Evolutionary conservation across 2,329 filamentous ascomycete genomes (phyloP), one percentile per base, ranked within the genome.

Genomic region (Cytospora paraplurivora): DNA sequence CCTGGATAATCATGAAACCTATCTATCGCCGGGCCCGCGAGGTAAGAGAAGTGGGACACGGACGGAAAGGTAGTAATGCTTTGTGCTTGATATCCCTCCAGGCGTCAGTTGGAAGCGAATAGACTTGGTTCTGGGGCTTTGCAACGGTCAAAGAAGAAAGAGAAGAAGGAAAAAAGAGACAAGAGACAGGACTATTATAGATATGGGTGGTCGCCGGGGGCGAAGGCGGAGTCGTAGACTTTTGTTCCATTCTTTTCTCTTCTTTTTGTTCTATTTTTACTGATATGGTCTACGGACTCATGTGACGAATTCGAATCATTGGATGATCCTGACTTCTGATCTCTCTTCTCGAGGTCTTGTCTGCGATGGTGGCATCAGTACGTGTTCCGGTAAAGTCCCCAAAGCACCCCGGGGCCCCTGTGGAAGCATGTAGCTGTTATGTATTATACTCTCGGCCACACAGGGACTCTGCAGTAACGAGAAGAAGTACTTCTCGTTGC

Each of bases 11-110:
- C n/a, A 19, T 47, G n/a, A 21, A 47, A 11, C 7, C 13, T 17
- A 15, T 19, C 44, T 8, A 47, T 47, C n/a, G 4, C n/a, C 44
- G 17, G 44, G 44, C 44, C 44, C n/a, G 7, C 44, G 44, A 47
- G 12, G 8, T 21, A n/a, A n/a, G 27, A 27, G 27, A 27, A 27
- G 27, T 27, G 27, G 27, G 27, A 27, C 27, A 19, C n/a, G 19
- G 44, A 19, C 12, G 44, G n/a, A 19, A 52, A 33, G 55, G 59
- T 61, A 61, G 55, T 56, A 44, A 55, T 61, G 38, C 50, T 38
- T 53, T 61, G 38, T 55, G 51, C 59, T 61, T 61, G 51, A 55
- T 61, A 61, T 61, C 51, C 59, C 59, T 49, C 49, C 51, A 47
- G 59, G 59, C 59, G 59, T 61, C 59, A 49, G 59, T 51, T 21